Percentiles rank a stretch among this genome's conserved stretches.
Evolutionary conservation across 352 stramenopile genomes (phyloP).

Genomic region (Pythium dissimile): DNA sequence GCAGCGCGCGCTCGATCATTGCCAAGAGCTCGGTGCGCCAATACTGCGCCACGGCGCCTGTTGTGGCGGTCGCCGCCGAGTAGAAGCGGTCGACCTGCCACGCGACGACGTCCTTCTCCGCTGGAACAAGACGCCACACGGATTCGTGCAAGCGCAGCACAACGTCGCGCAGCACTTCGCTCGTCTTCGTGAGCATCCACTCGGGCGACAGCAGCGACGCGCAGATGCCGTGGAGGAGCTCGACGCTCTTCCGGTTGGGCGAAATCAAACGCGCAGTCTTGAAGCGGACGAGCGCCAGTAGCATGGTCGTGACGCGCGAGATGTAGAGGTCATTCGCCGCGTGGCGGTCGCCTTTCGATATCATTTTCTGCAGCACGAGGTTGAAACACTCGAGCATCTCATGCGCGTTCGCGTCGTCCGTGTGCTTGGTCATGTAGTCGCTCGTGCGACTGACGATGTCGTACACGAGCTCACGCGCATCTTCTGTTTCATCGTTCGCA

Average conservation of each 20-base stretch:
- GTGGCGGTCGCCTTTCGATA: conserved; percentile 24
- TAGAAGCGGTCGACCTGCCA: conserved; percentile 52
- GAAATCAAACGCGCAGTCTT: conserved; percentile 52
- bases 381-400: conserved; percentile 71
- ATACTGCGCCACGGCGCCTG: conserved; percentile 26
- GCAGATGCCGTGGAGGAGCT: conserved; percentile 45
- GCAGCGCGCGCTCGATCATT: conserved; percentile 46
- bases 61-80: conserved; percentile 6
- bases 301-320: conserved; percentile 54
- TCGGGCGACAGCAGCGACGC: conserved; percentile 34
- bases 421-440: conserved; percentile 76
- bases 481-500: conserved; percentile 9
- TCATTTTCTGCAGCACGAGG: conserved; percentile 54
- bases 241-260: conserved; percentile 30
- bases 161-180: conserved; percentile 34
- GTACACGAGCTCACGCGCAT: conserved; percentile 39
- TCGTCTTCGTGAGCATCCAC: conserved; percentile 40
- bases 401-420: conserved; percentile 50
- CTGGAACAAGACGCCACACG: conserved; percentile 65
- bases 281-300: conserved; percentile 54
- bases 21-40: conserved; percentile 51
- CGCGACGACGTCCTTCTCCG: conserved; percentile 27
- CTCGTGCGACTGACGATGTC: conserved; percentile 69
- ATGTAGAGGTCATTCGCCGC: conserved; percentile 60
- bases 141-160: conserved; percentile 53